Conservation (phyloP, 1,284 basidiomycete species). For the Ustilago crameri region DNA sequence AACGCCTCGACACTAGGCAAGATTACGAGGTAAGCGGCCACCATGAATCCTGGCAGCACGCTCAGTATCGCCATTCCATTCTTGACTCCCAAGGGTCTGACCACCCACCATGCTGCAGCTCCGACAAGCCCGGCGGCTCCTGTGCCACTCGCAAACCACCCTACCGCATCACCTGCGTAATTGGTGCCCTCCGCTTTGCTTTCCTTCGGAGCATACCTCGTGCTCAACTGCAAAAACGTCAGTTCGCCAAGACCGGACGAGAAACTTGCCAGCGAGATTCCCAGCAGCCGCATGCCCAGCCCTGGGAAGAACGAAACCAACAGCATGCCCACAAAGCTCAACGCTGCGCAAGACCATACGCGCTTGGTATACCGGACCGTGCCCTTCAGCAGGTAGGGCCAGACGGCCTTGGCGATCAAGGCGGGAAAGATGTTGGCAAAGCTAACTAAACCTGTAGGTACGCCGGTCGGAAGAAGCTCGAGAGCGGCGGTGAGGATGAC, state of each 20-base stretch:
- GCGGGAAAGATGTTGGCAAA: conserved; percentile 73
- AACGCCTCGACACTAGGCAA: conserved; percentile 39
- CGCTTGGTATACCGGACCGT: conserved; percentile 54
- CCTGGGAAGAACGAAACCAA: conserved; percentile 81
- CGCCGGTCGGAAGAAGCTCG: conserved; percentile 81
- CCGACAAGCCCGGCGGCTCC: conserved; percentile 93
- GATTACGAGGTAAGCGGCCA: conserved; percentile 50
- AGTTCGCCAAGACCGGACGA: conserved; percentile 93
- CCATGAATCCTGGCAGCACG: conserved; percentile 59
- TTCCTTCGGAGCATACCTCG: conserved; percentile 71
- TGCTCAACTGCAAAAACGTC: conserved; percentile 92
- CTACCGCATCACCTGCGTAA: conserved; percentile 50
- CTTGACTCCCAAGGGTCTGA: conserved; percentile 85
- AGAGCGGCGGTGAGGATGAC: conserved; percentile 95
- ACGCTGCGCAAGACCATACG: conserved; percentile 68
- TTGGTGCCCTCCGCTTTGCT: conserved; percentile 18
- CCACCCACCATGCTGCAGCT: conserved; percentile 92
- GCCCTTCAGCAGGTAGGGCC: conserved; percentile 77
- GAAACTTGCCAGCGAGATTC: conserved; percentile 89
- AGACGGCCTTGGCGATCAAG: conserved; percentile 81
- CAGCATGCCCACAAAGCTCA: conserved; percentile 65
- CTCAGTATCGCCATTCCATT: conserved; percentile 76
- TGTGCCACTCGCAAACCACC: conserved; percentile 77
- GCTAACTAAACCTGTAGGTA: conserved; percentile 80
- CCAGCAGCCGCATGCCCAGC: conserved; percentile 79